Evolutionary conservation across 2,329 filamentous ascomycete genomes (phyloP), one percentile per base, ranked within the genome.

Genomic region (Paecilomyces dactylethromorphus): DNA sequence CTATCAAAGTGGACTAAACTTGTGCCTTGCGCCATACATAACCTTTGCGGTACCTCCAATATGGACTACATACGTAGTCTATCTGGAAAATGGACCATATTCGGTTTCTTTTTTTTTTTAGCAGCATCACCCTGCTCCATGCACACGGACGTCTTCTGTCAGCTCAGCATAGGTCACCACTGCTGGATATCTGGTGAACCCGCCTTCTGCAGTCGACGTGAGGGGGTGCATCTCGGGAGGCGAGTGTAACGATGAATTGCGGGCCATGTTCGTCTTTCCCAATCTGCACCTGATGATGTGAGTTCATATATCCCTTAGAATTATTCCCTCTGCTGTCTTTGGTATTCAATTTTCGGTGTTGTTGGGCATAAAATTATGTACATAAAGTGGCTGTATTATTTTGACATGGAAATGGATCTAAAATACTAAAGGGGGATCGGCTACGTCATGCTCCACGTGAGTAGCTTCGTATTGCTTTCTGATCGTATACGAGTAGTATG

Each of bases 1-100:
- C 92, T n/a, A 96, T 99, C 79, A 99, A 99, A 81, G 92, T 99
- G 64, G 94, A 99, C 73, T 99, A 75, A 76, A 45, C 39, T 3
- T 18, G 18, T 45, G n/a, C n/a, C 3, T 15, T 18, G 39, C 18
- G 2, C 39, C 1, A 45, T 45, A n/a, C n/a, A 18, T 18, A 10
- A 10, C n/a, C 15, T 45, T 45, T 7, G 7, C 35, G 6, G 15
- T 45, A 29, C 26, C 26, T 29, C 26, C 4, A 29, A n/a, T 21
- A n/a, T 18, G n/a, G 15, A n/a, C 39, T 45, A 45, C 35, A n/a
- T 45, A n/a, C 39, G 18, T 18, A 21, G 39, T 18, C 15, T 8
- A 18, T 3, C n/a, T n/a, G 39, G 3, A 6, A 8, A 45, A 45
- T 15, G n/a, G 26, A 6, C n/a, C 35, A 39, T 39, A n/a, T 39